phyloP scores from a whole-genome alignment of 2,329 filamentous ascomycete species.

The Trichoderma sp. region DNA sequence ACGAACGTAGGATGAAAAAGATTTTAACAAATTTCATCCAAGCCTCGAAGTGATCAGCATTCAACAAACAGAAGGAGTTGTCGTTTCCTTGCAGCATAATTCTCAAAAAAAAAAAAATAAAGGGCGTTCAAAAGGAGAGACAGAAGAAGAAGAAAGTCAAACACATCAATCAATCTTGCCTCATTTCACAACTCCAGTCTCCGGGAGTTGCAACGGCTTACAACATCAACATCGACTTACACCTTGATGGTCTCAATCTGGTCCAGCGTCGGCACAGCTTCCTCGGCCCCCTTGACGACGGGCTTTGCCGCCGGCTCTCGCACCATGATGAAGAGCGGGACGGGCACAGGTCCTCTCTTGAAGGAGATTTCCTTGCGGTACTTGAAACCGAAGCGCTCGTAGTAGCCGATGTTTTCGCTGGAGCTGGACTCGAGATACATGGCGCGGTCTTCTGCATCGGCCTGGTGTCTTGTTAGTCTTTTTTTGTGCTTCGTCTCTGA shows the following conservation, averaged over 20 bases:
- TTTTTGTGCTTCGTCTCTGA: background rate
- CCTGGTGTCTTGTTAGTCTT: constrained; percentile 40
- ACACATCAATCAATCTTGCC: background rate
- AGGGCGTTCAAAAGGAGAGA: background rate
- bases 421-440: constrained; percentile 80
- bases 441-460: constrained; percentile 63
- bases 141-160: background rate
- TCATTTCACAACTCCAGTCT: background rate
- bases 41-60: background rate
- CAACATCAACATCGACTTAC: background rate
- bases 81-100: background rate
- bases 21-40: background rate
- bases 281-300: constrained; percentile 26
- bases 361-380: constrained; percentile 61
- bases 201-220: background rate
- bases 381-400: constrained; percentile 72
- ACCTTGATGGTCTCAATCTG: constrained; percentile 18
- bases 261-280: constrained; percentile 20
- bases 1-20: background rate
- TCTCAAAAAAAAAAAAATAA: background rate
- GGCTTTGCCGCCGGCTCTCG: constrained; percentile 56
- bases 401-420: constrained; percentile 64
- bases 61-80: background rate
- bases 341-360: constrained; percentile 53
- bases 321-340: constrained; percentile 77